Percentiles rank a stretch among this genome's conserved stretches.
Conservation (phyloP, 805 yeast genomes). For the Teunomyces tritomae region DNA sequence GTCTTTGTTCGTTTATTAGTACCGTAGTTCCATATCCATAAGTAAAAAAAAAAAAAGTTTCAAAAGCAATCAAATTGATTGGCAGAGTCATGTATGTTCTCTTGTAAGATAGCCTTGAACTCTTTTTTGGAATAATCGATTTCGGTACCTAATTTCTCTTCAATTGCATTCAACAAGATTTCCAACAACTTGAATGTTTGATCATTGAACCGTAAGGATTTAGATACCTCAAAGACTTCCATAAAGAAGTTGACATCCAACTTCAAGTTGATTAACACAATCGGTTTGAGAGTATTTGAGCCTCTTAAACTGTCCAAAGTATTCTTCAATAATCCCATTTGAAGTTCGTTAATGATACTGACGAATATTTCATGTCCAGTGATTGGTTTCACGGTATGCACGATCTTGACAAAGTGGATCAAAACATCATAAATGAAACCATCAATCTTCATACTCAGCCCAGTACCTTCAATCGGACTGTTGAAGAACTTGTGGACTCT, state of each 20-base stretch:
- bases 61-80: slow-evolving; percentile 35
- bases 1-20: background rate
- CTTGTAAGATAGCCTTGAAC: slow-evolving; percentile 26
- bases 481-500: slow-evolving; percentile 26
- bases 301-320: slow-evolving; percentile 31
- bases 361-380: slow-evolving; percentile 36
- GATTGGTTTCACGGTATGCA: slow-evolving; percentile 39
- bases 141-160: slow-evolving; percentile 8
- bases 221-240: slow-evolving; percentile 37
- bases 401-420: slow-evolving; percentile 40
- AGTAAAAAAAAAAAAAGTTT: background rate
- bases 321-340: slow-evolving; percentile 32
- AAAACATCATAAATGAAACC: slow-evolving; percentile 39
- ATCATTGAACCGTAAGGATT: slow-evolving; percentile 33
- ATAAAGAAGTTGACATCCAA: slow-evolving; percentile 38
- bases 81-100: slow-evolving; percentile 25
- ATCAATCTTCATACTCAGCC: slow-evolving; percentile 24
- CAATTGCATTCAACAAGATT: slow-evolving; percentile 10
- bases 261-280: slow-evolving; percentile 27
- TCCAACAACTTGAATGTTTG: slow-evolving; percentile 16
- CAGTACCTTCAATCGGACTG: slow-evolving; percentile 5
- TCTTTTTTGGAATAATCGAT: slow-evolving; percentile 24
- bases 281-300: slow-evolving; percentile 11
- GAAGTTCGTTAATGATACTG: slow-evolving; percentile 37
- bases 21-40: background rate